These are phyloP conservation scores for Exophiala sideris DNA, from an alignment of 2,329 filamentous ascomycete genomes.

Conservation along the genomic window DNA sequence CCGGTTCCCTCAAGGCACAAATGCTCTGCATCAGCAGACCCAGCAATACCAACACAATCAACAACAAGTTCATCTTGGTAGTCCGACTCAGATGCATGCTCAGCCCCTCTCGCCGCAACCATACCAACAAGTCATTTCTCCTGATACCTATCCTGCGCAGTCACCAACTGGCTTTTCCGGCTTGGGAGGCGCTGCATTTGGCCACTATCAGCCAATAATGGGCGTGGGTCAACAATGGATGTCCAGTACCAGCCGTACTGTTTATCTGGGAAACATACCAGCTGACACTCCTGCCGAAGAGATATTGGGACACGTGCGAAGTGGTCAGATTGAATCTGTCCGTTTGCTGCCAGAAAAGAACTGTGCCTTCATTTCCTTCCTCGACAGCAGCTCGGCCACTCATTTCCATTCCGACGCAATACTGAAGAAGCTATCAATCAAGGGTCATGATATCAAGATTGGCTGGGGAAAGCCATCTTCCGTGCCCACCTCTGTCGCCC, in stretches of 20 bases:
- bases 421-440: slow-evolving; percentile 98
- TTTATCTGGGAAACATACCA: slow-evolving; percentile 98
- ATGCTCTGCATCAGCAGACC: slow-evolving; percentile 52
- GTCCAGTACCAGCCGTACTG: slow-evolving; percentile 88
- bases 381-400: slow-evolving; percentile 94
- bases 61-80: slow-evolving; percentile 54
- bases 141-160: slow-evolving; percentile 80
- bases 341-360: slow-evolving; percentile 97
- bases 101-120: slow-evolving; percentile 69
- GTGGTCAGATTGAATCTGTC: slow-evolving; percentile 98
- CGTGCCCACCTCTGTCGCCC: slow-evolving; percentile 93
- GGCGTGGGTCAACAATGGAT: slow-evolving; percentile 57
- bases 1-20: slow-evolving; percentile 65
- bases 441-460: slow-evolving; percentile 98
- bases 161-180: slow-evolving; percentile 76
- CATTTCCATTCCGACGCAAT: slow-evolving; percentile 99
- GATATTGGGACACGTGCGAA: slow-evolving; percentile 91
- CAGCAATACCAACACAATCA: slow-evolving; percentile 55
- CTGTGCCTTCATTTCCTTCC: slow-evolving; percentile 98
- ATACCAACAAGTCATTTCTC: slow-evolving; percentile 82
- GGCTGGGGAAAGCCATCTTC: slow-evolving; percentile 99
- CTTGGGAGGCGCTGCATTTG: slow-evolving; percentile 57
- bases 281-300: slow-evolving; percentile 95
- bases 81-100: slow-evolving; percentile 69
- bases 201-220: slow-evolving; percentile 70